These are phyloP conservation scores for Salvia sclarea DNA, from an alignment of 305 asterid species.

Conservation along the genomic window DNA sequence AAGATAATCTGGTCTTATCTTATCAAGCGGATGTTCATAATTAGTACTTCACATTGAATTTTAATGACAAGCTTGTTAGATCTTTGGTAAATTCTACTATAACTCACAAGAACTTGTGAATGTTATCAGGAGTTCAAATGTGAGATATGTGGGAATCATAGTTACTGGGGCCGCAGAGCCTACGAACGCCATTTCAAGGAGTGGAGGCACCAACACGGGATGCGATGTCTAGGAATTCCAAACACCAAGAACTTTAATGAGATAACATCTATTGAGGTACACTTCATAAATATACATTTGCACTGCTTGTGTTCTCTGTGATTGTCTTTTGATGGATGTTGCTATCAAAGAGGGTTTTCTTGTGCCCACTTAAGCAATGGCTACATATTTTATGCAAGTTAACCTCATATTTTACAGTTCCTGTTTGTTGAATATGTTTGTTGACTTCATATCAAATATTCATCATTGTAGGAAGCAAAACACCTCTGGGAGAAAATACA, in stretches of 20 bases:
- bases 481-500: constrained; percentile 94
- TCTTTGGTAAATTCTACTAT: neutral
- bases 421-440: neutral
- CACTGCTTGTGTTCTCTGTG: neutral
- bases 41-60: neutral
- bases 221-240: constrained; percentile 96
- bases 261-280: constrained; percentile 84
- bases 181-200: constrained; percentile 99
- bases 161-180: constrained; percentile 99
- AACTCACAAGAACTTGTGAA: constrained; percentile 19
- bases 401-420: neutral
- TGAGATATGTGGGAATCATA: constrained; percentile 97
- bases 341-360: neutral
- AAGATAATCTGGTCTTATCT: neutral
- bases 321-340: constrained; percentile 3
- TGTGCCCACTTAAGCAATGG: neutral
- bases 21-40: constrained; percentile 4
- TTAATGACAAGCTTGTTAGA: neutral
- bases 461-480: constrained; percentile 72
- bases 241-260: constrained; percentile 94
- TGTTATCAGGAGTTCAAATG: constrained; percentile 90
- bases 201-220: constrained; percentile 97
- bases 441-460: constrained; percentile 6
- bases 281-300: constrained; percentile 5
- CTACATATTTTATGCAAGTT: neutral